Percentiles rank a stretch among this genome's conserved stretches.
These are phyloP conservation scores for Avena eriantha DNA, from an alignment of 176 grass and related monocot species.

Conservation along the genomic window DNA sequence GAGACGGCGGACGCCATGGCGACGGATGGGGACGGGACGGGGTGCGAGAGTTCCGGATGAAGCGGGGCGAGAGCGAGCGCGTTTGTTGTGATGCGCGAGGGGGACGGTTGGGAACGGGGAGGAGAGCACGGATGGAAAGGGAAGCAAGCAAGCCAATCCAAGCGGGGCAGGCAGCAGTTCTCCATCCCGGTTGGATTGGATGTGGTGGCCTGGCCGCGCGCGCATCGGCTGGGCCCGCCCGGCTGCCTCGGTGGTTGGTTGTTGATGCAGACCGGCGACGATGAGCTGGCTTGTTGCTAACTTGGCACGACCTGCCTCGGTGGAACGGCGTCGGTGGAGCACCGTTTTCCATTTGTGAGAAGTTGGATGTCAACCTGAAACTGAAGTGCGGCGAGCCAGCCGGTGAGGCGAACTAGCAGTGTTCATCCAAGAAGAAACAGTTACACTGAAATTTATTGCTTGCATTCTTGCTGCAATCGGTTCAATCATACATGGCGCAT, in stretches of 20 bases:
- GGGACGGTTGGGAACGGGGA: not conserved
- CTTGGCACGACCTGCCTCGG: not conserved
- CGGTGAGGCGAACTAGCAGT: not conserved
- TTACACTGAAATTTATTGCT: not conserved
- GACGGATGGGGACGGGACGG: conserved; percentile 37
- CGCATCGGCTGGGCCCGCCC: conserved; percentile 13
- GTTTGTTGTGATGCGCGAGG: conserved; percentile 40
- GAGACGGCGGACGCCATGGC: conserved; percentile 56
- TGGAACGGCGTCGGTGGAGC: not conserved
- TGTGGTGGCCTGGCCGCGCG: not conserved
- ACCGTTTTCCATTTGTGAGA: not conserved
- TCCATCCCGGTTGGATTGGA: not conserved
- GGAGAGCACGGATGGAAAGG: not conserved
- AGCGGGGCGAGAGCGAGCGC: conserved; percentile 24
- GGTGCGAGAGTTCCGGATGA: conserved; percentile 35
- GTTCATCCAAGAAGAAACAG: not conserved
- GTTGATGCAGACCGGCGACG: not conserved
- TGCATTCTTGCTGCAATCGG: not conserved
- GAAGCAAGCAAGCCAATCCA: not conserved
- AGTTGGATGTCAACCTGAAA: too few relatives aligned
- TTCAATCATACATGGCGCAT: not conserved
- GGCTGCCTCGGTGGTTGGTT: not conserved
- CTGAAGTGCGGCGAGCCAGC: not conserved
- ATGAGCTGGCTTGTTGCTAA: not conserved
- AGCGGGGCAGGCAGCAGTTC: not conserved